Conservation (phyloP, 2,329 filamentous ascomycete species). For the Aspergillus persii region DNA sequence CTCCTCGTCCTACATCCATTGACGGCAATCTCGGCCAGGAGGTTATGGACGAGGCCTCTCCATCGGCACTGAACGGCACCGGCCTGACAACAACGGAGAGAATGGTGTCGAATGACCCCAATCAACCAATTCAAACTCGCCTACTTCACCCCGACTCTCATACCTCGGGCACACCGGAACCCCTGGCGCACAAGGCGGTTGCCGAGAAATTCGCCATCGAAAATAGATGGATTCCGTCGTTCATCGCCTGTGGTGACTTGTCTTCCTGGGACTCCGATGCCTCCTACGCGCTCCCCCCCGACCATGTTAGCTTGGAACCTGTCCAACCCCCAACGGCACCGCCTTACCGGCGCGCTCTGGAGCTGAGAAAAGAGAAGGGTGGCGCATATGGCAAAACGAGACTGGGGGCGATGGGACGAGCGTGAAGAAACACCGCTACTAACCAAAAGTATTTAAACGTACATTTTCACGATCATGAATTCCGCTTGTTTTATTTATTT, state of each 20-base stretch:
- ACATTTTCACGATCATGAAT: conserved; percentile 1
- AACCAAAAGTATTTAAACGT: background rate
- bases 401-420: conserved; percentile 24
- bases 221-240: conserved; percentile 83
- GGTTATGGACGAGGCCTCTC: conserved; percentile 43
- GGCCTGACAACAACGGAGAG: conserved; percentile 3
- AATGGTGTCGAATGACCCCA: conserved; percentile 6
- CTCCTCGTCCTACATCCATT: conserved; percentile 25
- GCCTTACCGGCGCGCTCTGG: conserved; percentile 87
- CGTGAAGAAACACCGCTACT: conserved; percentile 14
- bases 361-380: conserved; percentile 72
- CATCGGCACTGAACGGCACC: conserved; percentile 17
- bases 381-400: conserved; percentile 76
- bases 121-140: conserved; percentile 23
- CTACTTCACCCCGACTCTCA: conserved; percentile 46
- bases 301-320: conserved; percentile 82
- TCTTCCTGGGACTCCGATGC: conserved; percentile 95
- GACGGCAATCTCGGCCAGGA: conserved; percentile 36
- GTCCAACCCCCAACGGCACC: conserved; percentile 94
- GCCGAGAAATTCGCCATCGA: conserved; percentile 39
- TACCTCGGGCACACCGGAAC: conserved; percentile 26
- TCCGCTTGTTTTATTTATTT: background rate
- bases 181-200: conserved; percentile 18
- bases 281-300: conserved; percentile 83
- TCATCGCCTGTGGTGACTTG: conserved; percentile 94